Base-by-base conservation (phyloP, 306 rosid species). In the Sicyos baderoa region DNA sequence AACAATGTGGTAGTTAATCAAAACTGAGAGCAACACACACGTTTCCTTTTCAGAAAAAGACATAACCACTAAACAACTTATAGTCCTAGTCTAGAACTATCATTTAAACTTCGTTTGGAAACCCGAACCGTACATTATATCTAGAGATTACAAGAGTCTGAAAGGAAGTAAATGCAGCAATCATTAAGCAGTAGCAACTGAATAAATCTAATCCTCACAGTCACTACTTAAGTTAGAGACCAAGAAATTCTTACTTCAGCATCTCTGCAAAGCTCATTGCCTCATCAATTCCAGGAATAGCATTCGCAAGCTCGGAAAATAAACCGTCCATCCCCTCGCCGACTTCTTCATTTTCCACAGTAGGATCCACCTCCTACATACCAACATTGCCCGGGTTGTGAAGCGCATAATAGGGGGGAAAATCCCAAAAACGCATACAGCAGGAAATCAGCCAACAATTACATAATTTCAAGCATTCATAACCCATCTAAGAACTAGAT, bases 181-280 rank as follows among this genome's bases (percentile, higher is more conserved):
- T 37, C 44, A 37, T 37, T 37, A 37, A 37, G 44, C 44, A 37
- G 8, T 37, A 37, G 9, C 8, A 4, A 58, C 4, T 45, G 8
- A 59, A 14, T 12, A 13, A 59, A 59, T 19, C 57, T 11, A 19
- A 66, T 48, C 14, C 54, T 48, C 1, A n/a, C n/a, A n/a, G n/a
- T n/a, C n/a, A 37, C 44, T 37, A 37, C 22, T 48, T 8, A 29
- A 48, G 7, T 13, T 48, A 32, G 7, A 5, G 40, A 47, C 44
- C 44, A 37, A 6, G 44, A 2, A 17, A 48, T 55, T 5, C 87
- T 85, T 80, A 94, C 99, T 90, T 94, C 72, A 94, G 81, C 99
- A 94, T 94, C 89, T 94, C 97, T 19, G 99, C 97, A 82, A 94
- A 94, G 81, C 99, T 94, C 99, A 94, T 94, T 10, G 99, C 99